Evolutionary conservation across 2,329 filamentous ascomycete genomes (phyloP).

Genomic region (Trichoderma asperellum): DNA sequence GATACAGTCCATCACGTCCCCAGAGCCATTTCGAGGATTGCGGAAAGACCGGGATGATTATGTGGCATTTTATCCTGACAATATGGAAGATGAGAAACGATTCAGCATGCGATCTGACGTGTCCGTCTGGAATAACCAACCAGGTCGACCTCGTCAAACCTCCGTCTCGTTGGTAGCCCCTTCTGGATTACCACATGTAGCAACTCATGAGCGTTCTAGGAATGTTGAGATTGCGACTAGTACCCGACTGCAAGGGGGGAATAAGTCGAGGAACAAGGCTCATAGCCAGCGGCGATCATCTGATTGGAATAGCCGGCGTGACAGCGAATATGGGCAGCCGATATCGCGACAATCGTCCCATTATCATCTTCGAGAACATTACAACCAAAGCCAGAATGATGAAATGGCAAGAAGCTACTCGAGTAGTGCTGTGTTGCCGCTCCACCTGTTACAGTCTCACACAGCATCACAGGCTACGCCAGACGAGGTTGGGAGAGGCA

Average conservation of each 20-base stretch:
- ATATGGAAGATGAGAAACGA: constrained; percentile 21
- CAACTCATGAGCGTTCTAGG: background rate
- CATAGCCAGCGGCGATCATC: constrained; percentile 16
- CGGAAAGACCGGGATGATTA: constrained; percentile 8
- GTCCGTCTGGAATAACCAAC: constrained; percentile 34
- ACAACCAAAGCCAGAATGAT: background rate
- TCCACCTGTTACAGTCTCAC: constrained; percentile 4
- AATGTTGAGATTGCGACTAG: background rate
- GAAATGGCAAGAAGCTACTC: constrained; percentile 14
- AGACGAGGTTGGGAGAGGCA: constrained; percentile 23
- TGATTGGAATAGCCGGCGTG: constrained; percentile 16
- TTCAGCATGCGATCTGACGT: constrained; percentile 34
- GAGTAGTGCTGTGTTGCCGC: constrained; percentile 14
- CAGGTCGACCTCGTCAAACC: constrained; percentile 27
- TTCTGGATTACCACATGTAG: constrained; percentile 19
- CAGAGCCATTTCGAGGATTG: background rate
- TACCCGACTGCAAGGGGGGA: background rate
- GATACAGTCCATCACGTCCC: background rate
- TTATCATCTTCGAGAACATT: constrained; percentile 16
- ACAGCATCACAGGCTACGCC: background rate
- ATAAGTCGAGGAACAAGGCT: background rate
- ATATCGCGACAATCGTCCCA: constrained; percentile 24
- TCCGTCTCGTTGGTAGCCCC: constrained; percentile 21
- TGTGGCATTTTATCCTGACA: constrained; percentile 8
- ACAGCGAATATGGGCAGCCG: constrained; percentile 4